A percentile compares a stretch with the other conserved stretches of the same genome.
Conservation (phyloP, 225 moss, liverwort and hornwort species). For the Physcomitrellopsis africana region DNA sequence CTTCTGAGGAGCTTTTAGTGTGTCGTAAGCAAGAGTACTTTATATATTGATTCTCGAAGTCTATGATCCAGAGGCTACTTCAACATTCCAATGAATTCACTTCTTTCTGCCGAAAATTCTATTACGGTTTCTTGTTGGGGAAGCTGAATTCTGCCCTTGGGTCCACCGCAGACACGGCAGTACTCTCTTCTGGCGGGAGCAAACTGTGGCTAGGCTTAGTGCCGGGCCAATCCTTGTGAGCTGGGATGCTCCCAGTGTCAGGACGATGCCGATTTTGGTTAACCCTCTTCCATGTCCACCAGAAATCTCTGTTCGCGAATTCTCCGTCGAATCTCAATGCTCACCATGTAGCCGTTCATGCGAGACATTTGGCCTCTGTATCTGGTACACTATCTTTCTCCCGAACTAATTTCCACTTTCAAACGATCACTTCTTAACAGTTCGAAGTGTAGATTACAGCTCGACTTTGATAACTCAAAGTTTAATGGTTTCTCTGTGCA, state of each 20-base stretch:
- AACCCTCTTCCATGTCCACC: conserved; percentile 27
- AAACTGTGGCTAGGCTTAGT: conserved; percentile 23
- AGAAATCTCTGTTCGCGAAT: neutral
- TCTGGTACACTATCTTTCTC: conserved; percentile 26
- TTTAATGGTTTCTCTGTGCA: neutral
- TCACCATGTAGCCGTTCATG: conserved; percentile 23
- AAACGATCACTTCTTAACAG: neutral
- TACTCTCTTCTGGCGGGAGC: conserved; percentile 19
- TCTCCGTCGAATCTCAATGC: neutral
- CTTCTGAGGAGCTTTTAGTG: neutral
- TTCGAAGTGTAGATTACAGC: neutral
- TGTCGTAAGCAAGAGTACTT: neutral
- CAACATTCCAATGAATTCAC: neutral
- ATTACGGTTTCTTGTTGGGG: conserved; percentile 5
- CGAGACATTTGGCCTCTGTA: conserved; percentile 33
- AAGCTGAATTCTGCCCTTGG: neutral
- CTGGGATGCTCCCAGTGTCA: conserved; percentile 41
- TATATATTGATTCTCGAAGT: neutral
- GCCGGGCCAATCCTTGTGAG: conserved; percentile 13
- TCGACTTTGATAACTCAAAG: neutral
- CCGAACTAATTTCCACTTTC: neutral
- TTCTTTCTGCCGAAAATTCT: neutral
- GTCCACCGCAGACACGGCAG: conserved; percentile 7
- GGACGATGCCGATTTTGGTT: conserved; percentile 39
- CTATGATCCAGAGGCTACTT: neutral